phyloP scores from a whole-genome alignment of 805 yeast species.

The Sugiyamaella qingdaonensis region DNA sequence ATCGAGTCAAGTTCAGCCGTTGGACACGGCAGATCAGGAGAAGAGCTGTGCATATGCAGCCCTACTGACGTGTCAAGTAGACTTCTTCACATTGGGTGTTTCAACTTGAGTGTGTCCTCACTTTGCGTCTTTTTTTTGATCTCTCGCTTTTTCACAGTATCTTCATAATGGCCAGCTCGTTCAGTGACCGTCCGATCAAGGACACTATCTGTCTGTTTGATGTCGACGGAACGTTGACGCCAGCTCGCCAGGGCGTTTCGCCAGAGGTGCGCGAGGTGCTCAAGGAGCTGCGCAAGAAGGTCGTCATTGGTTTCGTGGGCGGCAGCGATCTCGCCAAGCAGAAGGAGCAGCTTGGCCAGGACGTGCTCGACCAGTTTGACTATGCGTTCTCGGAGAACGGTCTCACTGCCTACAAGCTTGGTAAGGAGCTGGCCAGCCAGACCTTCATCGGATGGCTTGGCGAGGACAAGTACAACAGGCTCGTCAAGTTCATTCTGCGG shows the following conservation, averaged over 20 bases:
- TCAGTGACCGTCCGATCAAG: constrained; percentile 65
- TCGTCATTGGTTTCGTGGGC: constrained; percentile 95
- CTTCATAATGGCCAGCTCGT: constrained; percentile 41
- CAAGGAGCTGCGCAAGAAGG: constrained; percentile 78
- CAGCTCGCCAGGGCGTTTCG: constrained; percentile 73
- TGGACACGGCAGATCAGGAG: not conserved
- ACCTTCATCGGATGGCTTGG: constrained; percentile 95
- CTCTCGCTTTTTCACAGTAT: not conserved
- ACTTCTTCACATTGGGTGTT: not conserved
- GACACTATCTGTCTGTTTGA: constrained; percentile 89
- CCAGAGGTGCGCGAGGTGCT: constrained; percentile 70
- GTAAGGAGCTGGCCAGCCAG: constrained; percentile 84
- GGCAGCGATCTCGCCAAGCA: constrained; percentile 94
- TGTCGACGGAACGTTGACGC: constrained; percentile 97
- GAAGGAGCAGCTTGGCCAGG: constrained; percentile 88
- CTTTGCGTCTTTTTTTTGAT: not conserved
- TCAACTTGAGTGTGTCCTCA: not conserved
- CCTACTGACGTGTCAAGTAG: constrained; percentile 1
- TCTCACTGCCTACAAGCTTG: constrained; percentile 91
- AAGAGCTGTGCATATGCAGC: not conserved
- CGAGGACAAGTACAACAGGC: constrained; percentile 85
- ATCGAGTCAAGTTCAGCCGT: too few relatives aligned
- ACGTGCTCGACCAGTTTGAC: constrained; percentile 76
- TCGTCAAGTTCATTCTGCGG: constrained; percentile 77
- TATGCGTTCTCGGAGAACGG: constrained; percentile 98